These are phyloP conservation scores for Torulaspora pretoriensis DNA, from an alignment of 1,139 yeast species.

Conservation along the genomic window DNA sequence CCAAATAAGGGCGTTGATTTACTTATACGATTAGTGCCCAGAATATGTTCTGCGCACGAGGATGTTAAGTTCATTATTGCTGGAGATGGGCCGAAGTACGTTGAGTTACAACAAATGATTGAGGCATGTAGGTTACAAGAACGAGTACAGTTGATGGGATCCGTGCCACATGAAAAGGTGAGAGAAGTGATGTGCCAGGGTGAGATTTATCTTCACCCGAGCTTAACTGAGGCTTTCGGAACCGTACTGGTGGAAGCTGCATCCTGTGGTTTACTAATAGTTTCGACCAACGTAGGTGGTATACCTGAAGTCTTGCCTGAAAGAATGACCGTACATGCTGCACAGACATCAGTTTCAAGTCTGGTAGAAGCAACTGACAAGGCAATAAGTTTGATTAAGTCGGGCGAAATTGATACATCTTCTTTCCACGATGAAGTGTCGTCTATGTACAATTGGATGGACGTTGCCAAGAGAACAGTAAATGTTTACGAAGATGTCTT, in stretches of 20 bases:
- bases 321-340: conserved; percentile 90
- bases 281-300: conserved; percentile 95
- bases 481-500: conserved; percentile 61
- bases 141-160: conserved; percentile 78
- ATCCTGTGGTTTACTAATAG: conserved; percentile 88
- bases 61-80: conserved; percentile 80
- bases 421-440: conserved; percentile 74
- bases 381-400: conserved; percentile 58
- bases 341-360: conserved; percentile 73
- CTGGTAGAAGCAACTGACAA: conserved; percentile 62
- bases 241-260: conserved; percentile 98
- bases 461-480: conserved; percentile 84
- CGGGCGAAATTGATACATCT: conserved; percentile 63
- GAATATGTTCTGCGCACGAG: conserved; percentile 61
- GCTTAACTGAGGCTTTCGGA: conserved; percentile 96
- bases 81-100: conserved; percentile 94
- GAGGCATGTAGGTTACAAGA: conserved; percentile 84
- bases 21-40: conserved; percentile 78
- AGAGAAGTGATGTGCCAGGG: conserved; percentile 91
- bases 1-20: conserved; percentile 97
- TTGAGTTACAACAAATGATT: conserved; percentile 92
- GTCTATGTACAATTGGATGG: conserved; percentile 87
- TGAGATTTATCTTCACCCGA: conserved; percentile 89
- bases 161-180: conserved; percentile 88
- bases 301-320: conserved; percentile 93